Conservation (phyloP, 2,329 filamentous ascomycete genomes). For the Neonectria ditissima region DNA sequence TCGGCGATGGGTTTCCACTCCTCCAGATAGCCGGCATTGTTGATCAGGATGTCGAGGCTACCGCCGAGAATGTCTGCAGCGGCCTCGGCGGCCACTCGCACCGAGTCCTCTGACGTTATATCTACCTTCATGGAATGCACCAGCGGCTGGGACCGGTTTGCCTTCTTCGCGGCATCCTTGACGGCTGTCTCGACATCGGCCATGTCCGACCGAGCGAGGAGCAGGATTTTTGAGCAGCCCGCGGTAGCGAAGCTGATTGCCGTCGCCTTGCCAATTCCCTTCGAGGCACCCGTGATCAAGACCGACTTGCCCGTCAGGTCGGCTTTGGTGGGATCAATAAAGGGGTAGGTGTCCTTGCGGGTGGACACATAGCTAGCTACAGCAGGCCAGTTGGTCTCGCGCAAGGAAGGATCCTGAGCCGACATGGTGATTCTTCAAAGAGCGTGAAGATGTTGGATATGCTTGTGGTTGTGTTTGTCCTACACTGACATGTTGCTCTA, state of each 20-base stretch:
- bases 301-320: constrained; percentile 53
- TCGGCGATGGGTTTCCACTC: constrained; percentile 48
- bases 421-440: constrained; percentile 16
- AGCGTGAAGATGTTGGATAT: constrained; percentile 7
- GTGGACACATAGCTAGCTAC: constrained; percentile 11
- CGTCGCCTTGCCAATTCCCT: constrained; percentile 64
- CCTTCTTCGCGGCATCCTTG: constrained; percentile 48
- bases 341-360: constrained; percentile 56
- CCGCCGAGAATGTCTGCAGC: constrained; percentile 32
- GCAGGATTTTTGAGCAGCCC: constrained; percentile 62
- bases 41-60: constrained; percentile 56
- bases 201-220: constrained; percentile 62
- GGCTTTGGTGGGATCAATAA: constrained; percentile 58
- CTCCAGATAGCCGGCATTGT: constrained; percentile 58
- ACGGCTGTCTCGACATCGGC: constrained; percentile 48
- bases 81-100: neutral
- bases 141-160: constrained; percentile 50
- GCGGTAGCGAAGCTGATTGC: constrained; percentile 67
- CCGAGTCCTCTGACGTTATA: constrained; percentile 8
- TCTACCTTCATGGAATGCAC: constrained; percentile 49
- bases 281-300: constrained; percentile 67
- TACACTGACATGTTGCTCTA: neutral
- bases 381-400: constrained; percentile 24
- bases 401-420: constrained; percentile 16
- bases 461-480: neutral